phyloP scores from a whole-genome alignment of 768 basidiomycete species.

The Lactarius sanguifluus region DNA sequence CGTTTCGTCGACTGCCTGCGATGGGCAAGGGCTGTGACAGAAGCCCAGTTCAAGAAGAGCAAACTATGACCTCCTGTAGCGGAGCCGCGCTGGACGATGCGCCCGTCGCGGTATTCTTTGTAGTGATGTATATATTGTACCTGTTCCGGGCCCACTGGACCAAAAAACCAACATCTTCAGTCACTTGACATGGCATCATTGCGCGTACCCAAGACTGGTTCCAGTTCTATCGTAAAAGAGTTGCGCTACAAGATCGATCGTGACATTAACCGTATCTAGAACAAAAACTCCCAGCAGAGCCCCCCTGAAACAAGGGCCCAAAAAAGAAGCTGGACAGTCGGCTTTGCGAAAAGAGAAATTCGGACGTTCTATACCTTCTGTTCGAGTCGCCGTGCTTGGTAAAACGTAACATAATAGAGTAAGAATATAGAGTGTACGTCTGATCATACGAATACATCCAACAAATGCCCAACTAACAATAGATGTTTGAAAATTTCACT shows the following conservation, averaged over 20 bases:
- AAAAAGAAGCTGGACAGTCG: too few relatives aligned
- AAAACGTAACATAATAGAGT: background rate
- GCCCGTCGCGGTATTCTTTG: background rate
- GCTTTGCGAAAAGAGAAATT: too few relatives aligned
- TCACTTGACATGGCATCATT: background rate
- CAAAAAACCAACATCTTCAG: background rate
- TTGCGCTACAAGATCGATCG: too few relatives aligned
- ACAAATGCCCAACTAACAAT: constrained; percentile 2
- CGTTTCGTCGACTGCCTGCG: constrained; percentile 96
- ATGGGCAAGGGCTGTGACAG: constrained; percentile 97
- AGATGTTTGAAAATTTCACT: constrained; percentile 31
- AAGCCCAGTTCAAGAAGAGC: constrained; percentile 70
- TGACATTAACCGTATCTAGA: too few relatives aligned
- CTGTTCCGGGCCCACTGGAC: background rate
- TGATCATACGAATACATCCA: constrained; percentile 8
- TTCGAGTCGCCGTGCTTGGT: background rate
- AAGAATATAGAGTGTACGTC: background rate
- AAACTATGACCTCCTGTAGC: constrained; percentile 39
- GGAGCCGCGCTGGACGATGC: background rate
- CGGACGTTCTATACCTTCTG: too few relatives aligned
- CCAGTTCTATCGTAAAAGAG: too few relatives aligned
- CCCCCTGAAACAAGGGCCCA: too few relatives aligned
- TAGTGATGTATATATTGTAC: background rate
- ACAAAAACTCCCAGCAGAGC: too few relatives aligned
- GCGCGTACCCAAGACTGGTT: too few relatives aligned